A percentile compares a stretch with the other conserved stretches of the same genome.
Evolutionary conservation across 768 basidiomycete genomes (phyloP).

Genomic region (Russula lepida): DNA sequence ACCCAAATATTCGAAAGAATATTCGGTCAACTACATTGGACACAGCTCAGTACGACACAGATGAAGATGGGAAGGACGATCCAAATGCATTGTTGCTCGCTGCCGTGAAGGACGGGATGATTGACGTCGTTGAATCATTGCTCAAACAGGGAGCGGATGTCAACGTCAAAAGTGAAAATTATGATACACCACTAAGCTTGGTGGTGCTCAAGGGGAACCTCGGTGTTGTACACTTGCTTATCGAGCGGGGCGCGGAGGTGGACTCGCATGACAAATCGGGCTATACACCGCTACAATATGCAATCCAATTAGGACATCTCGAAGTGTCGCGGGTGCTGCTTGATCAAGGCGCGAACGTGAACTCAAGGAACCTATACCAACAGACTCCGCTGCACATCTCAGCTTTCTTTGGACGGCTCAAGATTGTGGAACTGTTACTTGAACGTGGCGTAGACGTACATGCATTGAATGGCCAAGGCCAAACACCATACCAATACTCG

Average conservation of each 20-base stretch:
- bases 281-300: background rate
- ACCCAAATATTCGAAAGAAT: too few species aligned
- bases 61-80: background rate
- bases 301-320: background rate
- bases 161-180: background rate
- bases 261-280: background rate
- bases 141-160: background rate
- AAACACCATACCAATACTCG: background rate
- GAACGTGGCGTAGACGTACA: background rate
- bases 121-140: background rate
- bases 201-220: background rate
- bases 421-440: background rate
- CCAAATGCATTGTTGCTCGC: background rate
- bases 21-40: too few species aligned
- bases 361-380: background rate
- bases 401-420: background rate
- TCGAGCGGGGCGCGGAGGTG: too few species aligned
- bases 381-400: background rate
- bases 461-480: background rate
- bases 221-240: background rate
- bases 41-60: background rate
- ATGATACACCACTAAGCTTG: background rate
- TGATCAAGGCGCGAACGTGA: background rate
- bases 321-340: background rate
- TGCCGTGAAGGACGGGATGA: background rate